Percentiles rank a stretch among this genome's conserved stretches.
Conservation (phyloP, 352 stramenopile genomes). For the Pythium rishiriense region DNA sequence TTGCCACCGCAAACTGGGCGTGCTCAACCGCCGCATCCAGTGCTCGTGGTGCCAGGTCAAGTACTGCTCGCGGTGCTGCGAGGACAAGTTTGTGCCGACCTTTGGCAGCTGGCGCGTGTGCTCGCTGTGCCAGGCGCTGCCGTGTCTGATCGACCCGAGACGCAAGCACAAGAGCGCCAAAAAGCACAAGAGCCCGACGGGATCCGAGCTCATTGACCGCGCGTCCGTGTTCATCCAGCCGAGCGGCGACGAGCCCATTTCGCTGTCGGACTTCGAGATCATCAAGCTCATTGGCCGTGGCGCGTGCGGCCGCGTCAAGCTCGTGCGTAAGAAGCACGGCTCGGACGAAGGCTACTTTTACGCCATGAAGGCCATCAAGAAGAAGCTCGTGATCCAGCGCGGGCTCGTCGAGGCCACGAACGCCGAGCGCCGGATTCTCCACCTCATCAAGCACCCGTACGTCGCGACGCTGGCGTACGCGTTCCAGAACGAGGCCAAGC, state of each 20-base stretch:
- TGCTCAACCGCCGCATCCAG: constrained; percentile 77
- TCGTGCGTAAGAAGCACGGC: constrained; percentile 87
- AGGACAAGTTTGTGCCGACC: constrained; percentile 80
- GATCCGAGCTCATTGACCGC: constrained; percentile 41
- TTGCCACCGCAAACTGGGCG: constrained; percentile 77
- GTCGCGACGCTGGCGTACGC: constrained; percentile 94
- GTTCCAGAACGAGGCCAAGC: constrained; percentile 89
- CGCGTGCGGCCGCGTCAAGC: constrained; percentile 81
- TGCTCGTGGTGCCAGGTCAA: constrained; percentile 87
- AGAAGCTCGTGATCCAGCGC: constrained; percentile 85
- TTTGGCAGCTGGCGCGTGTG: constrained; percentile 83
- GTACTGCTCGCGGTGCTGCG: constrained; percentile 82
- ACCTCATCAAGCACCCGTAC: constrained; percentile 96
- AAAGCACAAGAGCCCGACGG: constrained; percentile 60
- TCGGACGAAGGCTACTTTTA: constrained; percentile 81
- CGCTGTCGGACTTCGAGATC: constrained; percentile 94
- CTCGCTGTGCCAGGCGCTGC: constrained; percentile 73
- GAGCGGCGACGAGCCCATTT: constrained; percentile 54
- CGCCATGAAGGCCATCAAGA: constrained; percentile 88
- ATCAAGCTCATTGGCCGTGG: constrained; percentile 97
- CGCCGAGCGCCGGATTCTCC: constrained; percentile 86
- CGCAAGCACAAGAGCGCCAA: constrained; percentile 71
- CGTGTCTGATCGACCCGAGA: constrained; percentile 76
- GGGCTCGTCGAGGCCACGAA: constrained; percentile 91
- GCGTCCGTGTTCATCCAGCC: constrained; percentile 81